Evolutionary conservation across 306 rosid species (phyloP), one percentile per base, ranked within the genome.

Genomic region (Coriaria nepalensis): DNA sequence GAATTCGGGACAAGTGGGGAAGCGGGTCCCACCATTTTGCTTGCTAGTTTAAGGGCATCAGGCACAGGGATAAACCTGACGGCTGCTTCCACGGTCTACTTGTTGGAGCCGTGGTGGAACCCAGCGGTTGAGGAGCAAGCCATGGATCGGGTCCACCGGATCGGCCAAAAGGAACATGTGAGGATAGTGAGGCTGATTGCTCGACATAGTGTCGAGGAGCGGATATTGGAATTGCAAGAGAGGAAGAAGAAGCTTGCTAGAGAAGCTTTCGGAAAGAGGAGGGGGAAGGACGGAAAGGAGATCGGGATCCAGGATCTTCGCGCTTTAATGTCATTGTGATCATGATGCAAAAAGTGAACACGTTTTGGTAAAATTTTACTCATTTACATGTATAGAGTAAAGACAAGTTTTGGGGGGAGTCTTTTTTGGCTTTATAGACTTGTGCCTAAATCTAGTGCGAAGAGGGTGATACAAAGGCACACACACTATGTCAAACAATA

Each of bases 51-150:
- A 11, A 82, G 55, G 64, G 80, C 94, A 33, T 66, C 94, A 49
- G 76, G 92, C 50, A 53, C 87, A 9, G 94, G 94, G 6, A 79
- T 87, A 63, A 79, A 87, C 57, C 84, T 87, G 0, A 75, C 94
- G 2, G 78, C 92, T 6, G 94, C 96, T 29, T 72, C 92, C 10
- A 72, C 73, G 44, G 80, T 87, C 11, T 87, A 79, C 72, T 66
- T 82, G 34, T 70, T 82, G 64, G 96, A 87, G 68, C 96, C 96
- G 7, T 87, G 96, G 96, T 87, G 92, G 96, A 79, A 87, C 55
- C 84, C 86, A 0, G 92, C 82, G 4, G 78, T 82, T n/a, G 96
- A 87, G 67, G 94, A 79, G 56, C 96, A 82, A 12, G 92, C 94
- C 20, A 87, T 82, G 83, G 92, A 82, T 47, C 82, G 92, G 4